Evolutionary conservation across 164 flowering plant genomes (phyloP), one percentile per base, ranked within the genome.

Genomic region (Nymphaea thermarum): DNA sequence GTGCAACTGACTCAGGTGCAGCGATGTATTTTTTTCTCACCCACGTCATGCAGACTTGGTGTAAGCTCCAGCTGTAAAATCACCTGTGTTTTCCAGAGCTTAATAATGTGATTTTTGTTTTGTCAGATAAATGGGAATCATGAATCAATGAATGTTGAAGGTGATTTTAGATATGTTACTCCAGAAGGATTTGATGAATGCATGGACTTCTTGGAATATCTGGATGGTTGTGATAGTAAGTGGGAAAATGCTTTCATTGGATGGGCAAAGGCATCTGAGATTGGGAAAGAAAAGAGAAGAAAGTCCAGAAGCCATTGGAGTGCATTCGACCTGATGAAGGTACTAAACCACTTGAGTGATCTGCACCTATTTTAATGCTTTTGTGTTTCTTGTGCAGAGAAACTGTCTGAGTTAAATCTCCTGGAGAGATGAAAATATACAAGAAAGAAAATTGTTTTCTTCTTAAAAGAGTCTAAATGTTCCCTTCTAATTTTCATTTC

Each of bases 71-170:
- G 36, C 36, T 25, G 36, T 25, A 45, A 10, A 5, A 45, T 45
- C 10, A 5, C 10, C 53, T 45, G 2, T 10, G 53, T 10, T 45
- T 45, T 45, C 36, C 36, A 0, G 36, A 25, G 0, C 36, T 25
- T 25, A 25, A 25, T 25, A 25, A 25, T 25, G 36, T 16, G 10
- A 55, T 55, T 55, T 55, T 16, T 59, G 14, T 67, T 63, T 43
- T 45, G 61, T 63, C 69, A 91, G 98, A 83, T 94, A n/a, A 89
- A 91, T 68, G 98, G 98, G 59, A 94, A 94, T 73, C 98, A 94
- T 68, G 98, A 91, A 79, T 89, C 97, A 62, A 91, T 94, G 93
- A 94, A 91, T 71, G 93, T 94, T 36, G 97, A 89, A 81, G 98
- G 97, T 51, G 98, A 94, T 78, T 94, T 82, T 70, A 81, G 98